Evolutionary conservation across 2,329 filamentous ascomycete genomes (phyloP).

Genomic region (Pseudogymnoascus sp.): DNA sequence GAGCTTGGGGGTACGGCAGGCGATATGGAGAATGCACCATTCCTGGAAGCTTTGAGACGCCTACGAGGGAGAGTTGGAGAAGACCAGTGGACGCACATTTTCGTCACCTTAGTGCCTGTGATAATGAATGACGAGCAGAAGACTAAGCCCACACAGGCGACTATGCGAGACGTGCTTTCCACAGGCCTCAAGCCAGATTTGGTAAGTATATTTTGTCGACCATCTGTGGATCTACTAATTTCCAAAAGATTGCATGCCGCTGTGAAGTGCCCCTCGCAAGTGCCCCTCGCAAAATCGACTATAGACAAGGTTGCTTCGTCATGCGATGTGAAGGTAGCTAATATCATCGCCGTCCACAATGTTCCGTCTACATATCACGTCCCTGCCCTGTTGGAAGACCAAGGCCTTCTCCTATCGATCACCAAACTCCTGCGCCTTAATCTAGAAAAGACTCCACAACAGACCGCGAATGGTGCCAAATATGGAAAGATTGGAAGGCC

Average conservation of each 20-base stretch:
- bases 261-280: constrained; percentile 75
- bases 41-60: constrained; percentile 80
- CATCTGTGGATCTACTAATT: constrained; percentile 17
- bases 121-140: constrained; percentile 63
- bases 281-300: constrained; percentile 64
- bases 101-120: constrained; percentile 81
- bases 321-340: constrained; percentile 78
- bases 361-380: constrained; percentile 91
- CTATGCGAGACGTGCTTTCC: constrained; percentile 77
- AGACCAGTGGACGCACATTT: constrained; percentile 80
- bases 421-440: constrained; percentile 61
- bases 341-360: constrained; percentile 82
- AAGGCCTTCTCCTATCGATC: constrained; percentile 65
- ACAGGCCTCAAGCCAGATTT: constrained; percentile 60
- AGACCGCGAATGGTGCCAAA: constrained; percentile 58
- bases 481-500: constrained; percentile 73
- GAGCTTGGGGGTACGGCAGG: constrained; percentile 58
- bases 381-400: constrained; percentile 77
- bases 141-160: constrained; percentile 93
- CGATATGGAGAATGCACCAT: constrained; percentile 82
- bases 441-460: constrained; percentile 45
- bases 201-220: constrained; percentile 38
- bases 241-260: constrained; percentile 76
- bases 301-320: constrained; percentile 82
- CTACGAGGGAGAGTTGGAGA: constrained; percentile 65